Evolutionary conservation across 2,329 filamentous ascomycete species (phyloP), one percentile per base, ranked within the genome.

Genomic region (Calonectria naviculata): DNA sequence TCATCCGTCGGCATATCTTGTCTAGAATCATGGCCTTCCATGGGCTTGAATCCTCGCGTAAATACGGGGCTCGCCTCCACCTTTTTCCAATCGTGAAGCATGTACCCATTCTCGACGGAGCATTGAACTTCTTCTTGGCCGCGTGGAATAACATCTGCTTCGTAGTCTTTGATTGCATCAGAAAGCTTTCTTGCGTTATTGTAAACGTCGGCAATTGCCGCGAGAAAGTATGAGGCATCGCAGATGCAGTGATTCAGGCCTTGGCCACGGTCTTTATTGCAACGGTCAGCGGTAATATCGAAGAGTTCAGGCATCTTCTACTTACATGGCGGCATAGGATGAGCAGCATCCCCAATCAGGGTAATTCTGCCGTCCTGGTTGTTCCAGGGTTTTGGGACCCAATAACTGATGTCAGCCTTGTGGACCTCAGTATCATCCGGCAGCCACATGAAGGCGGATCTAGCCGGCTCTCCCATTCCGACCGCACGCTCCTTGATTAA

Each of bases 311-410:
- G 19, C 8, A 8, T 10, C 13, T 41, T 19, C 7, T 4, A 67
- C 75, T 71, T 72, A 75, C 75, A 76, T 4, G 73, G 75, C 3
- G 75, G 75, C 75, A 76, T 76, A 3, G 75, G 75, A n/a, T 76
- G 75, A 12, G 75, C 75, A 12, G 75, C 75, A 31, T 76, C 75
- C 0, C 75, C 75, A 13, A 76, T 72, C 10, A 76, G 47, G 3
- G 71, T 76, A 52, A 76, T 73, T 29, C 75, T 65, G 10, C 75
- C 75, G 8, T 56, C 17, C 2, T 68, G 64, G n/a, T 76, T 76
- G 34, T 73, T 47, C 75, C 75, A 76, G 9, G 68, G 60, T 36
- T 76, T 73, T 2, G 75, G 65, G 26, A 76, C 52, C 75, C 75
- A 76, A 49, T 73, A 76, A 56, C 75, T 76, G 46, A 76, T 76